These are phyloP conservation scores for Radiomyces spectabilis DNA, from an alignment of 192 early-diverging fungal species.

Conservation along the genomic window DNA sequence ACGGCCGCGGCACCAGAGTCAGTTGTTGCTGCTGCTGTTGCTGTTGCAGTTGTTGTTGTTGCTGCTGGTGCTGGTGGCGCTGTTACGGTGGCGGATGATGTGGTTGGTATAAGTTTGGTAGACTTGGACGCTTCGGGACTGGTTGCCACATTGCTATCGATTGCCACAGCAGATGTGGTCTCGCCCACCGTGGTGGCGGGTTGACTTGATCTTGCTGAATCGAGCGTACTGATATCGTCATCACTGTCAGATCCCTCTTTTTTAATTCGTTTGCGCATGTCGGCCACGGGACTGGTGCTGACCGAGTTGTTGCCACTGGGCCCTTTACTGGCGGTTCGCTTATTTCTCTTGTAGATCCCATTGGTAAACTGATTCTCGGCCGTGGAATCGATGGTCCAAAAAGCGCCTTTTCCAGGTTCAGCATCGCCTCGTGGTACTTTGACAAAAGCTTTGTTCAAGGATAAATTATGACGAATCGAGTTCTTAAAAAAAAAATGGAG, in stretches of 20 bases:
- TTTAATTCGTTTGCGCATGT: constrained; percentile 22
- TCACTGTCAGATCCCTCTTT: constrained; percentile 7
- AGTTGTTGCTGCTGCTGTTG: neutral
- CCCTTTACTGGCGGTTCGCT: neutral
- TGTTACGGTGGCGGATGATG: neutral
- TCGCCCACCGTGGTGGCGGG: too few relatives aligned
- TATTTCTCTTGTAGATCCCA: constrained; percentile 63
- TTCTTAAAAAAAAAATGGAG: constrained; percentile 46
- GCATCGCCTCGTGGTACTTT: constrained; percentile 76
- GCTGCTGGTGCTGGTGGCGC: neutral
- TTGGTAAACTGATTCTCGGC: constrained; percentile 61
- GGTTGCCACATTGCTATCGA: too few relatives aligned
- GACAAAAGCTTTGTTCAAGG: constrained; percentile 91
- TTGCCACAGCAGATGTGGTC: too few relatives aligned
- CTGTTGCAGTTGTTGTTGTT: neutral
- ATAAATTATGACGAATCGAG: constrained; percentile 93
- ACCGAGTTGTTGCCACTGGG: neutral
- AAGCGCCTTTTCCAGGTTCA: constrained; percentile 91
- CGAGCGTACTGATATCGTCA: too few relatives aligned
- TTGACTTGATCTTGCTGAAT: neutral
- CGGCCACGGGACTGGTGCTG: too few relatives aligned
- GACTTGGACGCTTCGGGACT: too few relatives aligned
- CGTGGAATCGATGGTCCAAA: constrained; percentile 82
- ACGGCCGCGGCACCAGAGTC: neutral
- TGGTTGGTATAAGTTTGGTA: too few relatives aligned